Base-by-base conservation (phyloP, 768 basidiomycete species). In the Baorangia bicolor region DNA sequence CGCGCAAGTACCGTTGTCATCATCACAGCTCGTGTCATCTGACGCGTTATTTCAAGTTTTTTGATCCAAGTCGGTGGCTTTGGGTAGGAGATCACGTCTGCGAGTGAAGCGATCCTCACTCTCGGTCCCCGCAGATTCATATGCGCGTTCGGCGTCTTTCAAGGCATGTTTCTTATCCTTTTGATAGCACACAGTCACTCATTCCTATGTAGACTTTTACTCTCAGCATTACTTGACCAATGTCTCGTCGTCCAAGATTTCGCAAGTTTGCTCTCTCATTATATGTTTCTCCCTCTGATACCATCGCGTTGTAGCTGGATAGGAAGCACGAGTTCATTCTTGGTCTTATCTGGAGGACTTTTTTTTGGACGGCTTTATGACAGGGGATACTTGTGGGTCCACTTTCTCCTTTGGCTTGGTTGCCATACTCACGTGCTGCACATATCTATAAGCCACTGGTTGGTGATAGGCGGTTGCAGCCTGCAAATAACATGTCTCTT, bases 361-460 rank as follows among this genome's bases (percentile, higher is more conserved):
- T 60, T 82, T 41, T 72, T 77, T 18, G 82, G 83, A 4, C 73
- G 75, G n/a, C 71, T 77, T 5, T 78, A 79, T 58, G 83, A 84
- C 50, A 71, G 65, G 12, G 83, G 82, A 34, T 78, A 80, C 65
- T 82, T 81, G 78, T 78, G 57, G 23, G 75, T 52, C 16, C 31
- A 18, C 14, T 7, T 35, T 37, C 7, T 8, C 2, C 23, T 27
- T 38, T n/a, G n/a, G n/a, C n/a, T 14, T 20, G 41, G 18, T 30
- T 12, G 14, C 34, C 40, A 21, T 31, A 5, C 38, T 14, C 28
- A 16, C 25, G 16, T 21, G 9, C 14, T 27, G 0, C 31, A 47
- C 33, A 39, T 16, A 5, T 35, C 21, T 23, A 31, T 5, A 53
- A 80, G 79, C 57, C 73, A 78, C 56, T 68, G 73, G 53, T 47